A percentile compares a stretch with the other conserved stretches of the same genome.
Conservation (phyloP, 352 stramenopile genomes). For the Globisporangium acanthophoron region DNA sequence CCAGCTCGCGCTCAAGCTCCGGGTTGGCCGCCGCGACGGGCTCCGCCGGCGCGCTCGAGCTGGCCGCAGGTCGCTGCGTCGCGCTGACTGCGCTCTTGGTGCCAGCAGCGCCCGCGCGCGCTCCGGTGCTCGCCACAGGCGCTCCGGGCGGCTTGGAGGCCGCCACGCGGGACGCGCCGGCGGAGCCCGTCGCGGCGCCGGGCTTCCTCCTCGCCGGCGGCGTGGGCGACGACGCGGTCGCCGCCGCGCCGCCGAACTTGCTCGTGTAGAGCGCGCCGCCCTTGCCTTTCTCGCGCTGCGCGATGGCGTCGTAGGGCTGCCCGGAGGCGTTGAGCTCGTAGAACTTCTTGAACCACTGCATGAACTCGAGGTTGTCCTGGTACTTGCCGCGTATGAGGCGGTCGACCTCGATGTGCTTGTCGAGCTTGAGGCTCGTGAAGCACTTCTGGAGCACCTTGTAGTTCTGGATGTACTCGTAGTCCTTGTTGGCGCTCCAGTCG, state of each 20-base stretch:
- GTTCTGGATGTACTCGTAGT: constrained; percentile 99
- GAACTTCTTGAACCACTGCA: constrained; percentile 97
- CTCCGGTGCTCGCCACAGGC: constrained; percentile 17
- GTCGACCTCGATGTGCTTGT: constrained; percentile 96
- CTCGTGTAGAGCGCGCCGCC: constrained; percentile 79
- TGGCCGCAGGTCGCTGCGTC: constrained; percentile 29
- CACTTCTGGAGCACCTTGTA: constrained; percentile 99
- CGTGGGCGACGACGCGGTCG: constrained; percentile 23
- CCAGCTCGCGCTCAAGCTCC: constrained; percentile 64
- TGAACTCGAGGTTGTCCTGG: constrained; percentile 99
- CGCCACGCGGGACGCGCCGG: constrained; percentile 17
- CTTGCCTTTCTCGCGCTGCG: constrained; percentile 92
- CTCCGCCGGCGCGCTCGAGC: constrained; percentile 13
- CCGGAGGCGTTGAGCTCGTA: constrained; percentile 86
- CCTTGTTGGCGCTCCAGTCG: constrained; percentile 96
- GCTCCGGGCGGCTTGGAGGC: constrained; percentile 43
- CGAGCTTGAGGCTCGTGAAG: constrained; percentile 95
- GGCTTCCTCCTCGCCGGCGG: constrained; percentile 36
- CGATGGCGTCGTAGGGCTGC: constrained; percentile 92
- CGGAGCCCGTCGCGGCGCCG: constrained; percentile 3
- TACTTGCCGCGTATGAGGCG: constrained; percentile 98
- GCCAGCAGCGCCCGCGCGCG: constrained; percentile 14
- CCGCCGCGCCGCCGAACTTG: constrained; percentile 45
- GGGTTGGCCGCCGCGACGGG: constrained; percentile 19
- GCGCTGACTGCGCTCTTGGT: constrained; percentile 10